Evolutionary conservation across 2,329 filamentous ascomycete species (phyloP), one percentile per base, ranked within the genome.

Genomic region (Huntiella savannae): DNA sequence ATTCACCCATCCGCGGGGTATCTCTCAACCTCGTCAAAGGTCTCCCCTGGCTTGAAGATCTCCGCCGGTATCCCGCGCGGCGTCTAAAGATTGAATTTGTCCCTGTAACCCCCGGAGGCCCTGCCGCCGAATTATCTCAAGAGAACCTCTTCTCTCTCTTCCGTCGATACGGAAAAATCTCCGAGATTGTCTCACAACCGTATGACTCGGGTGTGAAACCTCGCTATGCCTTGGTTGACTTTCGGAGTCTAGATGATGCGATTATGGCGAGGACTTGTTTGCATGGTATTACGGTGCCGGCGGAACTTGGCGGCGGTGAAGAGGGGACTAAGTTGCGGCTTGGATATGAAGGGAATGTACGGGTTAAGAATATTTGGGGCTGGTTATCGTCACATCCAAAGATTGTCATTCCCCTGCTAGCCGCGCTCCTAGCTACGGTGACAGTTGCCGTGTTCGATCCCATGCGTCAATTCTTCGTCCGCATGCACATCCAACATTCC

Each of bases 361-460:
- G 86, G 55, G 66, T 74, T 1, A 77, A 85, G 51, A 84, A 79
- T 64, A 75, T 93, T 47, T 82, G 82, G 66, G 83, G 93, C 52
- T 96, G 86, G 87, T 61, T 96, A 22, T 69, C 82, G 7, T 82
- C 66, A 49, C 91, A 98, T 56, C 87, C 88, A 0, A 73, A 86
- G 42, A 83, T 96, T 40, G 82, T 93, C 19, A 79, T 98, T 40
- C 88, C 91, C 0, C 62, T 82, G 1, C 46, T 94, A 1, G 85
- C 84, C 12, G 88, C 86, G 1, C 62, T 96, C 2, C 58, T 94
- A 28, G 86, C 87, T 0, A 78, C 80, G 33, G 66, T 91, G 41
- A 92, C 87, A 0, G 85, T 95, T 15, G 76, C 83, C 1, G 69
- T 96, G 5, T 96, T 98, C 56, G 91, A 98, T 55, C 91, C 91